Percentiles rank a stretch among this genome's conserved stretches.
Conservation (phyloP, 441 rosid genomes). For the Adansonia gregorii region DNA sequence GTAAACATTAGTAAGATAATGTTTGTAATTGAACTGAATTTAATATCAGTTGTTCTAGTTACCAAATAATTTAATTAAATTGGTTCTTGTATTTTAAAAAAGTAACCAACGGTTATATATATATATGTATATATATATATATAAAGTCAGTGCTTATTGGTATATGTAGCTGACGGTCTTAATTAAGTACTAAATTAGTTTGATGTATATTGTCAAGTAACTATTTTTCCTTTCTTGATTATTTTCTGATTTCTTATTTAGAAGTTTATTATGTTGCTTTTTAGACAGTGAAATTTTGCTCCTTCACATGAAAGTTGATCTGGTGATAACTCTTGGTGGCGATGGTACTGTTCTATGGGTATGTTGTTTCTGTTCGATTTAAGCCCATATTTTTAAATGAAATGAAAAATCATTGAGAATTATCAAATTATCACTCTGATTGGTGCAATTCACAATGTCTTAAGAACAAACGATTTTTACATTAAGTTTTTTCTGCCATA, state of each 20-base stretch:
- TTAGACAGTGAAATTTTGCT: constrained; percentile 70
- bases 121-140: background rate
- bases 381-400: background rate
- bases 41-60: background rate
- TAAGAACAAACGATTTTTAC: background rate
- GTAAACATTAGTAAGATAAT: background rate
- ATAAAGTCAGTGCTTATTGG: background rate
- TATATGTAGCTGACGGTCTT: background rate
- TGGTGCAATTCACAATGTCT: constrained; percentile 2
- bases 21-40: background rate
- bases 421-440: constrained; percentile 14
- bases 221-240: background rate
- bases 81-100: background rate
- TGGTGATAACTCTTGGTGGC: constrained; percentile 96
- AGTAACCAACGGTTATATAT: background rate
- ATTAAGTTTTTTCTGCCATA: background rate
- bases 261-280: constrained; percentile 30
- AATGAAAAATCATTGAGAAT: background rate
- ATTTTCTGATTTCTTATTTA: constrained; percentile 14
- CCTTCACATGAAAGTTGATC: constrained; percentile 87
- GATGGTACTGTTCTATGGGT: constrained; percentile 99
- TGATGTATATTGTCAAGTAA: background rate
- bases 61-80: background rate
- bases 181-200: background rate
- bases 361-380: constrained; percentile 22